phyloP scores from a whole-genome alignment of 176 grass and related monocot species.

The Juncus inflexus region DNA sequence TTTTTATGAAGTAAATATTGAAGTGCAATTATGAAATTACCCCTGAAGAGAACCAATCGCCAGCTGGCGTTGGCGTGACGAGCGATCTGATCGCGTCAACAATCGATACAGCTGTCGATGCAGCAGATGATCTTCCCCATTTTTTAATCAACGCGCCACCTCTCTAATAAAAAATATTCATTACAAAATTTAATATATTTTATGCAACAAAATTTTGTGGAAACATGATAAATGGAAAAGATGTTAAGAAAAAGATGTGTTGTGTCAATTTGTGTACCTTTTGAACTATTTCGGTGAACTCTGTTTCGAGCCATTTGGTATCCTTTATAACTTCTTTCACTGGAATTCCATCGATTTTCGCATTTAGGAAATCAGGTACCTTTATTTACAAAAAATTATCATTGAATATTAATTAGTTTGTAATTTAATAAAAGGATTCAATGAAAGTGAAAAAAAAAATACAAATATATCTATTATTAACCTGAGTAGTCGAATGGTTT shows the following conservation, averaged over 20 bases:
- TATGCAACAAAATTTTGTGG: not conserved
- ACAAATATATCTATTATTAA: slow-evolving; percentile 27
- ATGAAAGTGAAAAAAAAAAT: not conserved
- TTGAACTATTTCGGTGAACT: slow-evolving; percentile 78
- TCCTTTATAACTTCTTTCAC: slow-evolving; percentile 79
- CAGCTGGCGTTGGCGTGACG: slow-evolving; percentile 72
- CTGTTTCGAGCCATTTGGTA: slow-evolving; percentile 81
- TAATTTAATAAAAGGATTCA: not conserved
- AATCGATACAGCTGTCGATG: slow-evolving; percentile 92
- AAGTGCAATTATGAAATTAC: slow-evolving; percentile 27
- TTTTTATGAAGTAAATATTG: not conserved
- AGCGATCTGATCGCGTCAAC: slow-evolving; percentile 86
- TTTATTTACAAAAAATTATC: slow-evolving; percentile 27
- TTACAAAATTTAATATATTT: slow-evolving; percentile 1
- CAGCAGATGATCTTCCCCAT: slow-evolving; percentile 98
- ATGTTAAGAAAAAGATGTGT: not conserved
- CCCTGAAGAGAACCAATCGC: slow-evolving; percentile 96
- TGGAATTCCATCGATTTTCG: slow-evolving; percentile 73
- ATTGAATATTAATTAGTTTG: not conserved
- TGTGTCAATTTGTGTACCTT: slow-evolving; percentile 54
- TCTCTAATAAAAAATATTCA: slow-evolving; percentile 47
- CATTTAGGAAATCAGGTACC: slow-evolving; percentile 99
- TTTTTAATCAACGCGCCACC: slow-evolving; percentile 88
- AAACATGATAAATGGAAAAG: not conserved
- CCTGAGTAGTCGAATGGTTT: slow-evolving; percentile 98